Conservation (phyloP, 768 basidiomycete genomes). For the Pisolithus albus region DNA sequence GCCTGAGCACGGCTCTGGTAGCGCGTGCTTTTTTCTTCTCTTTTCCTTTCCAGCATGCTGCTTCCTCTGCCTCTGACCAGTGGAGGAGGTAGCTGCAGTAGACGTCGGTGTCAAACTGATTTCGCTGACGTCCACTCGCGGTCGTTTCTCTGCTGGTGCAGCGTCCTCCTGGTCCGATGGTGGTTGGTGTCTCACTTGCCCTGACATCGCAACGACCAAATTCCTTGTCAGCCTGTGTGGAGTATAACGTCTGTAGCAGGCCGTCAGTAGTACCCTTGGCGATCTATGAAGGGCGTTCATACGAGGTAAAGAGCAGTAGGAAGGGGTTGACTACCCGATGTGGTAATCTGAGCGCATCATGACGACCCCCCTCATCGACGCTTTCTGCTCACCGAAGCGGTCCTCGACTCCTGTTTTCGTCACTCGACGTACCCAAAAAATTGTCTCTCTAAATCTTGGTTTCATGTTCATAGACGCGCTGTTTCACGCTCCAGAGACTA, state of each 20-base stretch:
- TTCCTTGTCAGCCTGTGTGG: not conserved
- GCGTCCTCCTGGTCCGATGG: constrained; percentile 8
- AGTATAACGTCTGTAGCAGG: not conserved
- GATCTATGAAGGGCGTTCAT: not conserved
- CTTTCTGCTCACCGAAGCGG: not conserved
- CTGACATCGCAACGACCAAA: constrained; percentile 1
- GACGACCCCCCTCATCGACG: not conserved
- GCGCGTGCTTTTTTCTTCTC: constrained; percentile 4
- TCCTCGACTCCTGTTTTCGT: not conserved
- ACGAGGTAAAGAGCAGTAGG: not conserved
- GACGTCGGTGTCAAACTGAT: not conserved
- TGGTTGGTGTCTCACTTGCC: constrained; percentile 7
- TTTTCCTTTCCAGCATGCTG: not conserved
- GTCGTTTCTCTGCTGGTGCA: constrained; percentile 26
- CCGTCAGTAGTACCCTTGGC: not conserved
- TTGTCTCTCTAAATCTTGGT: not conserved
- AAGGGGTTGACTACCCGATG: not conserved
- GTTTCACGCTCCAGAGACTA: not conserved
- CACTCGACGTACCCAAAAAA: not conserved
- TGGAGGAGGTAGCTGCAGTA: not conserved
- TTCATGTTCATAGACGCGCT: constrained; percentile 12
- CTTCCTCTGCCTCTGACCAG: not conserved
- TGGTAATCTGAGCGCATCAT: not conserved
- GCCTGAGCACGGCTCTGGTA: constrained; percentile 52
- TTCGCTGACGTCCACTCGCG: constrained; percentile 16